phyloP scores from a whole-genome alignment of 495 filamentous ascomycete genomes.

The Opeltia flavorubescens region DNA sequence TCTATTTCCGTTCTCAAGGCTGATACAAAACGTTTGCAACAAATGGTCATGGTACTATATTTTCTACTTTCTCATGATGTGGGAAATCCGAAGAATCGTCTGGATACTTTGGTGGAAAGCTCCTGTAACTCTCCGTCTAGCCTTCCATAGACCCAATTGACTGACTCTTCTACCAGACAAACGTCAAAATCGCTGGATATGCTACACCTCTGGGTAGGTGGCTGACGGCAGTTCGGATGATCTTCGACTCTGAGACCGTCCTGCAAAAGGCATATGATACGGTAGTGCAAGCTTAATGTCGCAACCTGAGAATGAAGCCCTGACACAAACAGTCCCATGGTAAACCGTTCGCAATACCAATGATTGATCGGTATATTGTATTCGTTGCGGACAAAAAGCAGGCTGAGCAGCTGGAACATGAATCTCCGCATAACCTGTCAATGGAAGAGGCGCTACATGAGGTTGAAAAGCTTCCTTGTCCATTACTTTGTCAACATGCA shows the following conservation, averaged over 20 bases:
- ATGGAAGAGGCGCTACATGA: constrained; percentile 11
- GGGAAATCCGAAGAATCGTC: constrained; percentile 3
- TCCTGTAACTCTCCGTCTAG: neutral
- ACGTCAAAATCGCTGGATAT: constrained; percentile 10
- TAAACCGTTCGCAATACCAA: constrained; percentile 15
- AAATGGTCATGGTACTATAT: constrained; percentile 8
- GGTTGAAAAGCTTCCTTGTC: neutral
- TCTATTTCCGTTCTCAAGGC: neutral
- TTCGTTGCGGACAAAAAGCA: constrained; percentile 9
- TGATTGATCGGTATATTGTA: constrained; percentile 15
- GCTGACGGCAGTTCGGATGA: constrained; percentile 10
- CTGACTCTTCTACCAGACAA: constrained; percentile 2
- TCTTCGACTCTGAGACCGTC: constrained; percentile 10
- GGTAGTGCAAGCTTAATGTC: neutral
- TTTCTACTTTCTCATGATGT: constrained; percentile 3
- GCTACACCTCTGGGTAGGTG: constrained; percentile 12
- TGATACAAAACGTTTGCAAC: neutral
- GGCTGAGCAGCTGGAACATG: constrained; percentile 7
- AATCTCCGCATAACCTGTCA: constrained; percentile 8
- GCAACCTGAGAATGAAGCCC: neutral
- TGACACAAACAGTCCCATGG: constrained; percentile 9
- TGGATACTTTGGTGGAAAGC: constrained; percentile 15
- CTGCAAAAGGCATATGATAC: constrained; percentile 14
- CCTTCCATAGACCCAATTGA: neutral
- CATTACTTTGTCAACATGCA: neutral